Evolutionary conservation across 2,329 filamentous ascomycete genomes (phyloP).

Genomic region (Talaromyces funiculosus): DNA sequence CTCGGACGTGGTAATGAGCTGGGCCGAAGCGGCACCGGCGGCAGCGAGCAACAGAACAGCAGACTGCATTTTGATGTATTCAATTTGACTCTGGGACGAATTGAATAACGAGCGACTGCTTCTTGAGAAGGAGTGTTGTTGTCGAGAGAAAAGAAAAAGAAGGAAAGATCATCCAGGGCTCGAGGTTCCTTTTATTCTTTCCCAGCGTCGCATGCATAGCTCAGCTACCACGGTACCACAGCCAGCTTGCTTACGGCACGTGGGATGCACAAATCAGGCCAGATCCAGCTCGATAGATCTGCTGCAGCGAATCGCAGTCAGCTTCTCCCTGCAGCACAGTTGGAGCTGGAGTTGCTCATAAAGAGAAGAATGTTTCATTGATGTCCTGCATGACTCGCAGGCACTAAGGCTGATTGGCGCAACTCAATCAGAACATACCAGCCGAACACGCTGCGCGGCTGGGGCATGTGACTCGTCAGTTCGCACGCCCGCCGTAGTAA

Average conservation of each 20-base stretch:
- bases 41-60: slow-evolving; percentile 22
- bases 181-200: slow-evolving; percentile 14
- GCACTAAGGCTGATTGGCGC: background rate
- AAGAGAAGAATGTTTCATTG: background rate
- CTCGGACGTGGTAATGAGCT: slow-evolving; percentile 23
- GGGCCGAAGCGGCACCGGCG: slow-evolving; percentile 22
- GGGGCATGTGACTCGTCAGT: slow-evolving; percentile 6
- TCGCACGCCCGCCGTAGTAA: background rate
- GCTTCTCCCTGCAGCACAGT: background rate
- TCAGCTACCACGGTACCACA: background rate
- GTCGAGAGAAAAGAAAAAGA: slow-evolving; percentile 8
- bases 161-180: slow-evolving; percentile 13
- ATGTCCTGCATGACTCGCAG: background rate
- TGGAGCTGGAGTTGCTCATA: too few species aligned
- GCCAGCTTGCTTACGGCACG: background rate
- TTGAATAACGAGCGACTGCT: background rate
- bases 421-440: background rate
- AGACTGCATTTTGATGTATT: slow-evolving; percentile 47
- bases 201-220: slow-evolving; percentile 8
- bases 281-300: background rate
- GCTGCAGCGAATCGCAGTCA: background rate
- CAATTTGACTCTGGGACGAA: slow-evolving; percentile 8
- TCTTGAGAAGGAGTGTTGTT: slow-evolving; percentile 9
- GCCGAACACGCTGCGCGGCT: background rate
- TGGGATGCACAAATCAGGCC: background rate